Percentiles rank a stretch among this genome's conserved stretches.
phyloP scores from a whole-genome alignment of 495 filamentous ascomycete genomes.

The Xylaria acuta region DNA sequence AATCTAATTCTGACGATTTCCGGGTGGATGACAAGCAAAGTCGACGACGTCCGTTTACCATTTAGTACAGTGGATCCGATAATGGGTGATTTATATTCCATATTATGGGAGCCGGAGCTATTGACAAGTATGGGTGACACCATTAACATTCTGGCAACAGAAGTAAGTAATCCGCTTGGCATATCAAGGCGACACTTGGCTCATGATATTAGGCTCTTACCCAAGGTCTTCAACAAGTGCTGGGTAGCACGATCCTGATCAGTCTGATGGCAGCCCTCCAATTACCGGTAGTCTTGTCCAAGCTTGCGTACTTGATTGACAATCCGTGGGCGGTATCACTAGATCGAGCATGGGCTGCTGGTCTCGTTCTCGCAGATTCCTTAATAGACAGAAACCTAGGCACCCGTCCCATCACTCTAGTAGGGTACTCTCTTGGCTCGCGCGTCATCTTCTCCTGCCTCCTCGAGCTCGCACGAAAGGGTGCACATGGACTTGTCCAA shows the following conservation, averaged over 20 bases:
- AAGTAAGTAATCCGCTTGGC: slow-evolving; percentile 63
- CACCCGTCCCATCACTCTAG: slow-evolving; percentile 88
- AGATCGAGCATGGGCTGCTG: slow-evolving; percentile 83
- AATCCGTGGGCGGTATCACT: slow-evolving; percentile 97
- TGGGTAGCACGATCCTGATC: slow-evolving; percentile 88
- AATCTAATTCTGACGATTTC: slow-evolving; percentile 96
- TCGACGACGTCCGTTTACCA: slow-evolving; percentile 93
- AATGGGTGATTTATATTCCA: slow-evolving; percentile 98
- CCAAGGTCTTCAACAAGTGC: slow-evolving; percentile 92
- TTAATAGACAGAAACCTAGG: slow-evolving; percentile 91
- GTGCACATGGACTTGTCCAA: slow-evolving; percentile 91
- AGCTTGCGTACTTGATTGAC: slow-evolving; percentile 95
- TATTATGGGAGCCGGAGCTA: slow-evolving; percentile 99
- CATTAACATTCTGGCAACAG: slow-evolving; percentile 96
- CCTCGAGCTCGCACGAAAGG: slow-evolving; percentile 81
- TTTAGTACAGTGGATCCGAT: slow-evolving; percentile 95
- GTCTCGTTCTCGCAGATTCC: slow-evolving; percentile 94
- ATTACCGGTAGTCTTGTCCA: slow-evolving; percentile 88
- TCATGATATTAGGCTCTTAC: slow-evolving; percentile 74
- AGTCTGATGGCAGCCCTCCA: slow-evolving; percentile 93
- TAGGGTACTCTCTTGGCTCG: slow-evolving; percentile 93
- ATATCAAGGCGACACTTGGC: slow-evolving; percentile 11
- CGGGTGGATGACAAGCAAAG: slow-evolving; percentile 98
- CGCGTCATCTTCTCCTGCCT: slow-evolving; percentile 93
- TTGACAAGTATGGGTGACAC: slow-evolving; percentile 95